Evolutionary conservation across 2,329 filamentous ascomycete species (phyloP), one percentile per base, ranked within the genome.

Genomic region (Aspergillus texensis): DNA sequence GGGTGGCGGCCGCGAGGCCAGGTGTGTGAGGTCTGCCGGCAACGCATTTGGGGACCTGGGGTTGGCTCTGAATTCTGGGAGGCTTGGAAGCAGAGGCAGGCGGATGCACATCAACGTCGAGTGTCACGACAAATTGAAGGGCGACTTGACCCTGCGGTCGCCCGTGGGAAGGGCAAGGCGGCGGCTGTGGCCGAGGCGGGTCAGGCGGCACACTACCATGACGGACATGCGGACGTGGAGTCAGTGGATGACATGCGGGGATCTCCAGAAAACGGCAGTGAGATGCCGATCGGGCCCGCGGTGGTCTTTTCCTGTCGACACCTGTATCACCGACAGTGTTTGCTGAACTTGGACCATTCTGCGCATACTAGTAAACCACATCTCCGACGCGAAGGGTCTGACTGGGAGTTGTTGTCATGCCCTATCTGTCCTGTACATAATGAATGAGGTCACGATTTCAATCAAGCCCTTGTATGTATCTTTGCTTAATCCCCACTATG

Each of bases 1-100:
- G 96, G 95, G 1, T 99, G 95, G 95, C 85, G 94, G 56, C 93
- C 95, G 0, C 85, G 90, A 36, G 91, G 93, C 0, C 94, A 94
- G 60, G 90, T 90, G 0, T 99, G 96, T 74, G 94, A 97, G 77
- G 89, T 89, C 1, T 99, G 96, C 70, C 89, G 89, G 55, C 86
- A 86, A 55, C 85, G 94, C 8, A 86, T 93, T 1, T 99, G 95
- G 94, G 96, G 95, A 0, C 93, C 94, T 0, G 94, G 93, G 0
- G 89, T 93, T 0, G 90, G 91, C 0, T 85, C 87, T 0, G 85
- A 88, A 43, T 85, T 96, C 1, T 97, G 93, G 82, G 89, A 91
- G 57, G 89, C 89, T 0, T 98, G 93, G 93, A 89, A 95, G 75
- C 84, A 85, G 61, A 86, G 82, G 68, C 79, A 80, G 63, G 72